These are phyloP conservation scores for Spatholobus suberectus DNA, from an alignment of 306 rosid species.

Conservation along the genomic window DNA sequence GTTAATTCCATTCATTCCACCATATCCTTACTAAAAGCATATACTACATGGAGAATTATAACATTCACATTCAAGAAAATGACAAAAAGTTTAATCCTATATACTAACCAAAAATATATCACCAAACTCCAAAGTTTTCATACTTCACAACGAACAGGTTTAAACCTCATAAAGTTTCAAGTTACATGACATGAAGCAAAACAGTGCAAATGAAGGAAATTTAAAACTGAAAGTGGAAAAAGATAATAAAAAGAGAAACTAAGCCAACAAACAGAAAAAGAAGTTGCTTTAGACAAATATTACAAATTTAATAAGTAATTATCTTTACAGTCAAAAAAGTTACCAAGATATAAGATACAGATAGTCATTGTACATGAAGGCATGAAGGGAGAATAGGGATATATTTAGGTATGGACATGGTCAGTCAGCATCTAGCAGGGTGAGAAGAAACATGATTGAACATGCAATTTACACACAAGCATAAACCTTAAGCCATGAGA, in stretches of 20 bases:
- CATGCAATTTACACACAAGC: background rate
- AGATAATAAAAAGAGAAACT: background rate
- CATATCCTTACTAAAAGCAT: slow-evolving; percentile 10
- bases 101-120: background rate
- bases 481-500: slow-evolving; percentile 6
- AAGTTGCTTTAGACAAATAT: background rate
- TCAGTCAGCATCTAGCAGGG: background rate
- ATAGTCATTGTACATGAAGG: background rate
- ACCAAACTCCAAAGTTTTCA: background rate
- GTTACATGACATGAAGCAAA: slow-evolving; percentile 15
- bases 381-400: background rate
- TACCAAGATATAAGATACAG: background rate
- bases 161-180: slow-evolving; percentile 15
- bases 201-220: background rate
- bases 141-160: slow-evolving; percentile 10
- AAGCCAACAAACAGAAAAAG: background rate
- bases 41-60: slow-evolving; percentile 9
- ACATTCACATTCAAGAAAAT: background rate
- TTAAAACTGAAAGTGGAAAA: slow-evolving; percentile 12
- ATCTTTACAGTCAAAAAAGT: background rate
- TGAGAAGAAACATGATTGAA: background rate
- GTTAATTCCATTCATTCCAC: slow-evolving; percentile 12
- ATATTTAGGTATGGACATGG: background rate
- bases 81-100: background rate
- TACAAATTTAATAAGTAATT: background rate